phyloP scores from a whole-genome alignment of 345 rosid genomes.

The Angophora floribunda region DNA sequence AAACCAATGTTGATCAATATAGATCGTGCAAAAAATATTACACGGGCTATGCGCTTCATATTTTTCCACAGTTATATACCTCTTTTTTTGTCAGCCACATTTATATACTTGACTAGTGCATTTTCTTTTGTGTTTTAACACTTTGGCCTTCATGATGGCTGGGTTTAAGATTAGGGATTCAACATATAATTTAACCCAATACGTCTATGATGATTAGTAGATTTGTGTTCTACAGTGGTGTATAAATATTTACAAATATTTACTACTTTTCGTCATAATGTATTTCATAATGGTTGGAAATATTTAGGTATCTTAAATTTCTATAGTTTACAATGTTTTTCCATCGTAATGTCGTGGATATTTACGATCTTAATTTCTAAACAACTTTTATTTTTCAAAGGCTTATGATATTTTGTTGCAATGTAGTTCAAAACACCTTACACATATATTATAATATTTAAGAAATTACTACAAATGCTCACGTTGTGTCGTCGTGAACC shows the following conservation, averaged over 20 bases:
- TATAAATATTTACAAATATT: background rate
- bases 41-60: too few species aligned
- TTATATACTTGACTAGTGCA: too few species aligned
- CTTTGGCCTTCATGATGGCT: background rate
- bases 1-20: too few species aligned
- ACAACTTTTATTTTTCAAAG: background rate
- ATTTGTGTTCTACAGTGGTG: background rate
- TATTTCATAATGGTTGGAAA: background rate
- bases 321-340: background rate
- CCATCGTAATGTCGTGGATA: background rate
- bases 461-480: background rate
- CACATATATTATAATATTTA: too few species aligned
- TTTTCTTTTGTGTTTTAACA: too few species aligned
- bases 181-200: too few species aligned
- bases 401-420: background rate
- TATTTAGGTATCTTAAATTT: too few species aligned
- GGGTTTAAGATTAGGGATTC: too few species aligned
- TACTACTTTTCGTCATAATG: background rate
- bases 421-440: background rate
- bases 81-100: too few species aligned
- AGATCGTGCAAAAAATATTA: too few species aligned
- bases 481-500: background rate
- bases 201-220: background rate
- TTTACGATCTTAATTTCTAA: background rate
- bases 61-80: too few species aligned